Base-by-base conservation (phyloP, 495 filamentous ascomycete species). In the Aspergillus egyptiacus region DNA sequence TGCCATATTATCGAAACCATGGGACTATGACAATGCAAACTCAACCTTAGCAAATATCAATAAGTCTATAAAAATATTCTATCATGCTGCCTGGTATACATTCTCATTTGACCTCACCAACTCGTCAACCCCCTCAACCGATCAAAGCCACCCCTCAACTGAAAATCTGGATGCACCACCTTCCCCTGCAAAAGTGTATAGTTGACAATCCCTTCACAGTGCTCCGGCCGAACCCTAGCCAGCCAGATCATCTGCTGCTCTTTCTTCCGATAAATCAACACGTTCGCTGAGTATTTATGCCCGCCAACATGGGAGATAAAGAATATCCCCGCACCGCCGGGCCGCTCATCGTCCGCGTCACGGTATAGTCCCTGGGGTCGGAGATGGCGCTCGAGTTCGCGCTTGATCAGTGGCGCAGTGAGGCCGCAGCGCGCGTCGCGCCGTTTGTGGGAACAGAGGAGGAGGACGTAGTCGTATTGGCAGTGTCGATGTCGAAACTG, bases 291-390 rank as follows among this genome's bases (percentile, higher is more conserved):
- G 63, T 89, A 97, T 67, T 95, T 94, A 61, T 98, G 93, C 0
- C 93, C 93, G 9, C 93, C 93, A 0, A 96, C 88, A 63, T 98
- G 93, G 48, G 82, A 89, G 42, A 96, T 88, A 59, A 95, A 96
- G 60, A 95, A 93, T 28, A 98, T 86, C 2, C 89, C 93, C 1
- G 87, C 89, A 0, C 93, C 93, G 7, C 91, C 91, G 0, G 87
- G 81, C 22, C 91, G 66, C 57, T 86, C 82, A 63, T 97, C 93
- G 46, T 87, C 80, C 2, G 87, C 65, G 59, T 97, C 93, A n/a
- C 93, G 82, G 58, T 86, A 87, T 0, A 98, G 66, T 0, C 90
- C 89, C 6, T 88, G 70, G 0, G 88, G 83, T 3, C 89, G 84
- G 28, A 98, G 77, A 58, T 96, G 91, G 0, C 91, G 76, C 66